phyloP scores from a whole-genome alignment of 2,329 filamentous ascomycete genomes.

The Diplodia corticola region DNA sequence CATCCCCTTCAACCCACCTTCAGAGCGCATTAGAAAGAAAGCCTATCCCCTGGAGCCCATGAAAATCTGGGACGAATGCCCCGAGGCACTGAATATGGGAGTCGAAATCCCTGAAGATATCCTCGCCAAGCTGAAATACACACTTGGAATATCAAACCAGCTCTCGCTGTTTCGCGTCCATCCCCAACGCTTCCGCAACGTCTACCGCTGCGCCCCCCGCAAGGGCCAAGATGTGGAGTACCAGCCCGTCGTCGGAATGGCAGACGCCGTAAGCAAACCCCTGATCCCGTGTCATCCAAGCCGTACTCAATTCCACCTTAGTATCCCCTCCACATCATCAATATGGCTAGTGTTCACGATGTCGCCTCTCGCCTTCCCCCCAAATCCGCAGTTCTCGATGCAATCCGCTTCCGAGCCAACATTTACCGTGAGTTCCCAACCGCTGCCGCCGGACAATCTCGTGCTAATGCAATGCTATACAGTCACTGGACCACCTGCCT shows the following conservation, averaged over 20 bases:
- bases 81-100: slow-evolving; percentile 49
- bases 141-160: slow-evolving; percentile 66
- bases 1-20: slow-evolving; percentile 64
- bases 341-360: slow-evolving; percentile 62
- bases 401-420: slow-evolving; percentile 69
- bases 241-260: slow-evolving; percentile 66
- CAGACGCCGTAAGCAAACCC: slow-evolving; percentile 62
- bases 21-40: slow-evolving; percentile 57
- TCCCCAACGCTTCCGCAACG: slow-evolving; percentile 56
- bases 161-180: slow-evolving; percentile 70
- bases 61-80: slow-evolving; percentile 64
- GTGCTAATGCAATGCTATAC: not conserved
- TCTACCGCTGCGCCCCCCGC: slow-evolving; percentile 61
- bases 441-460: not conserved
- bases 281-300: not conserved
- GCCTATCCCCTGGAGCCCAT: slow-evolving; percentile 64
- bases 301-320: not conserved
- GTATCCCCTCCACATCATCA: slow-evolving; percentile 71
- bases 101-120: slow-evolving; percentile 53
- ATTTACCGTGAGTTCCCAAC: slow-evolving; percentile 60
- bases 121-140: slow-evolving; percentile 62
- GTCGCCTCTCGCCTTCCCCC: slow-evolving; percentile 59
- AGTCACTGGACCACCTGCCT: slow-evolving; percentile 64
- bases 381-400: slow-evolving; percentile 58
- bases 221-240: slow-evolving; percentile 59